Conservation (phyloP, 1,284 basidiomycete genomes). For the Ustilago sp. region DNA sequence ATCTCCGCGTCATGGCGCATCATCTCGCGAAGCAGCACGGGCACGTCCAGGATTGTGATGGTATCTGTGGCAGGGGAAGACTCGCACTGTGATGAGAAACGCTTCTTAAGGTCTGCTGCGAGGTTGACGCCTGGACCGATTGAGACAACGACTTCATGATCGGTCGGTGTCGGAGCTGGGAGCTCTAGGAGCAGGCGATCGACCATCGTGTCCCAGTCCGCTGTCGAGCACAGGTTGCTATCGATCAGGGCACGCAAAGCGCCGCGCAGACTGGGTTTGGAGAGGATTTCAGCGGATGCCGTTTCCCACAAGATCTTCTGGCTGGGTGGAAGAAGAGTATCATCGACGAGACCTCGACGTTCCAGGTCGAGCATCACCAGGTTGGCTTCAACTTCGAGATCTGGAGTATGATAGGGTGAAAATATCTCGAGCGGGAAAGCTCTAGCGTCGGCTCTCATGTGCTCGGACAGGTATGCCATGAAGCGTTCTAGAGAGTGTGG, state of each 20-base stretch:
- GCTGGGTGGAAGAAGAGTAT: slow-evolving; percentile 5
- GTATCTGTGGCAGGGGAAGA: background rate
- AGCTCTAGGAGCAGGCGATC: slow-evolving; percentile 19
- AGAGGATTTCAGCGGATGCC: slow-evolving; percentile 15
- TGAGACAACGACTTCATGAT: slow-evolving; percentile 13
- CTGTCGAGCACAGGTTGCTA: slow-evolving; percentile 34
- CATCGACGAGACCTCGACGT: slow-evolving; percentile 21
- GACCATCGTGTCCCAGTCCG: slow-evolving; percentile 38
- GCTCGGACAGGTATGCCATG: slow-evolving; percentile 9
- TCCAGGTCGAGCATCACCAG: slow-evolving; percentile 34
- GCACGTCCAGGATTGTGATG: slow-evolving; percentile 17
- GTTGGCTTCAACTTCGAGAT: slow-evolving; percentile 12
- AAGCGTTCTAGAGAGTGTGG: slow-evolving; percentile 27
- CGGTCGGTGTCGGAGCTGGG: background rate
- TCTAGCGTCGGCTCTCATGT: slow-evolving; percentile 9
- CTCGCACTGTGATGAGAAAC: slow-evolving; percentile 2
- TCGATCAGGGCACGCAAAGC: slow-evolving; percentile 16
- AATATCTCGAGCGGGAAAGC: slow-evolving; percentile 31
- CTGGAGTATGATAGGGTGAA: slow-evolving; percentile 38
- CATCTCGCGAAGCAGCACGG: slow-evolving; percentile 9
- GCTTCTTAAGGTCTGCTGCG: slow-evolving; percentile 21
- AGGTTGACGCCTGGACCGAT: slow-evolving; percentile 36
- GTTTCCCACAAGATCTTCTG: slow-evolving; percentile 37
- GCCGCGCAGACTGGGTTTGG: background rate
- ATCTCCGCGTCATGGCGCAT: background rate